Conservation (phyloP, 352 stramenopile genomes). For the Globisporangium ultimum region DNA sequence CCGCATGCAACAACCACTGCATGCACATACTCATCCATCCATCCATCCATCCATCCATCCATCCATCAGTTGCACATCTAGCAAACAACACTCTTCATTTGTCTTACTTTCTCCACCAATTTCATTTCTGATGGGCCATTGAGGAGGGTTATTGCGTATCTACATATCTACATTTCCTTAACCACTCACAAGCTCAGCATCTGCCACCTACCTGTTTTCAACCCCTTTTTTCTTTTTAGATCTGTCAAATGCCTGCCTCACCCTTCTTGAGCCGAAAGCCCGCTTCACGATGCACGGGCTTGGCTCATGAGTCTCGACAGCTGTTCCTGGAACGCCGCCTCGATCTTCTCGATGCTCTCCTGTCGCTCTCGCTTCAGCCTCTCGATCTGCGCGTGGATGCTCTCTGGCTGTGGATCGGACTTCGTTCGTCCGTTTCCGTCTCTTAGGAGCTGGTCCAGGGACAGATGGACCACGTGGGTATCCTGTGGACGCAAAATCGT, state of each 20-base stretch:
- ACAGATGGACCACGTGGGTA: conserved; percentile 16
- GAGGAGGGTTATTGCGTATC: too few relatives aligned
- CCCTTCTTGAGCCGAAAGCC: too few relatives aligned
- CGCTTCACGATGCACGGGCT: conserved; percentile 1
- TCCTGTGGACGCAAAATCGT: conserved; percentile 9
- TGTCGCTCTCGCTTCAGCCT: conserved; percentile 29
- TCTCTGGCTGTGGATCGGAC: background rate
- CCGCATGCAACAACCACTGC: too few relatives aligned
- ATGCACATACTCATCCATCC: background rate
- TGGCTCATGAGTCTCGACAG: conserved; percentile 26
- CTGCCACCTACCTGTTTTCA: background rate
- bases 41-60: background rate
- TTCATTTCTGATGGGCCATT: background rate
- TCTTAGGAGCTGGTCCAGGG: conserved; percentile 8
- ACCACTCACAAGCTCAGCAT: too few relatives aligned
- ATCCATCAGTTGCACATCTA: background rate
- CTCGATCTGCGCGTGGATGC: conserved; percentile 34
- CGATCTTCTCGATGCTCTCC: conserved; percentile 25
- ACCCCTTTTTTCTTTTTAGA: too few relatives aligned
- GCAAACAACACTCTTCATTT: background rate
- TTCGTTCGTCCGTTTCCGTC: conserved; percentile 5
- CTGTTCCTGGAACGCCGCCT: conserved; percentile 38
- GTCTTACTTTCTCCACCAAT: background rate
- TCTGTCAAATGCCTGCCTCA: background rate
- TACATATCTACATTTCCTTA: background rate